Evolutionary conservation across 2,329 filamentous ascomycete genomes (phyloP), one percentile per base, ranked within the genome.

Genomic region (Trichoderma sp.): DNA sequence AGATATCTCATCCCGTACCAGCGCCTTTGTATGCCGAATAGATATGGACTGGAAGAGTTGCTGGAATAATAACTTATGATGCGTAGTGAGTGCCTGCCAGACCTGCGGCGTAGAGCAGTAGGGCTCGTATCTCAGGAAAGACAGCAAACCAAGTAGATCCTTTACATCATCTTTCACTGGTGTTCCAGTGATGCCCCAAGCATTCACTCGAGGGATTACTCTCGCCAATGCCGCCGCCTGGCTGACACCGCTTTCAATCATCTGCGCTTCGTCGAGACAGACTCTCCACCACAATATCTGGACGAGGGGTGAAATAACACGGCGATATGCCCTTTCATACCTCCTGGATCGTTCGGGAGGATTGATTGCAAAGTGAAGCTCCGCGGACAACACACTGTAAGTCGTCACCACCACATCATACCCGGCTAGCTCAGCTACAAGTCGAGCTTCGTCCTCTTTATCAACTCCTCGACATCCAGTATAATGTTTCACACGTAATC

Each of bases 161-260:
- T 83, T 81, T 36, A 95, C 87, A 73, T 94, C 88, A 74, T 94
- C 93, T 74, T 93, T 92, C 47, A 98, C 87, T 0, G 96, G 96
- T 0, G 96, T 99, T 55, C 81, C 96, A 0, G 94, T 95, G 53
- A 99, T 90, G 15, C 92, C 94, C 96, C 96, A 98, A 2, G 94
- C 91, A 81, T 97, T 95, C 74, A 93, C 82, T 32, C 96, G 88
- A 58, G 95, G 94, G 73, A 99, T 91, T 30, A 92, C 84, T 53
- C 90, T 89, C 43, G 94, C 94, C 15, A 98, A 90, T 61, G 87
- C 88, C 1, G 96, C 95, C 32, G 95, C 93, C 75, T 93, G 91
- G 76, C 90, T 95, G 4, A 97, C 90, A 39, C 94, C 94, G 74
- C 89, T 95, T 79, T 98, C 95, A 55, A 98, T 90, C 92, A 97